phyloP scores from a whole-genome alignment of 495 filamentous ascomycete genomes.

The Penicillium simplicissimum region DNA sequence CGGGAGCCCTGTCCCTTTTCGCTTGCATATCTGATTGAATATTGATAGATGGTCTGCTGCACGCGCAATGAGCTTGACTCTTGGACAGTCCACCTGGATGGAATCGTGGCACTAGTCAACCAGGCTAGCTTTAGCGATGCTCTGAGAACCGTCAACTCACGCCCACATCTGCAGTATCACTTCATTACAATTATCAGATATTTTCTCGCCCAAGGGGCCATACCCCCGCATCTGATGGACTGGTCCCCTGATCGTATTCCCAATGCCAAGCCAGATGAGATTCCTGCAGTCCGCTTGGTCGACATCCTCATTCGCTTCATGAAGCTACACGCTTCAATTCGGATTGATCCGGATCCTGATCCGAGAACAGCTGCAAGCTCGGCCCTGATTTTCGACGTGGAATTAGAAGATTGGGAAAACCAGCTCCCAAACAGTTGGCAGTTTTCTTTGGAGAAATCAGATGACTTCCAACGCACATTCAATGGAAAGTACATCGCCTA shows the following conservation, averaged over 20 bases:
- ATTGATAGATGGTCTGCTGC: conserved; percentile 27
- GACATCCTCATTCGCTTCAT: conserved; percentile 26
- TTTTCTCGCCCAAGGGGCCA: conserved; percentile 11
- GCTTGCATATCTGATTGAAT: background rate
- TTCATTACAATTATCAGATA: conserved; percentile 27
- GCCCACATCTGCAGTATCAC: conserved; percentile 24
- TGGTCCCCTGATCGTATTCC: conserved; percentile 16
- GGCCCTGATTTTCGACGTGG: conserved; percentile 12
- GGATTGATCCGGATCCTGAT: conserved; percentile 3
- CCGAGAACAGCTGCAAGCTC: background rate
- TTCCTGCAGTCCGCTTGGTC: conserved; percentile 18
- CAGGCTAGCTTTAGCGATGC: conserved; percentile 11
- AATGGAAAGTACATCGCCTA: conserved; percentile 22
- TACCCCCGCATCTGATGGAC: conserved; percentile 13
- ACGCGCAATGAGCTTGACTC: conserved; percentile 14
- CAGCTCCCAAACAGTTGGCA: conserved; percentile 18
- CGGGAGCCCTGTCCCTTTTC: background rate
- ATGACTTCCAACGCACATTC: conserved; percentile 14
- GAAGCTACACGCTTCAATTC: conserved; percentile 15
- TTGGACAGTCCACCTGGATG: conserved; percentile 27
- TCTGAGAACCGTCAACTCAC: conserved; percentile 7
- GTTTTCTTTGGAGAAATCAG: conserved; percentile 15
- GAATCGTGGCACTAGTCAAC: conserved; percentile 22
- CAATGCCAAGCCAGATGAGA: conserved; percentile 1
- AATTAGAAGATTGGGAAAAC: conserved; percentile 25